phyloP scores from a whole-genome alignment of 257 asterid species.

The Ballota nigra region DNA sequence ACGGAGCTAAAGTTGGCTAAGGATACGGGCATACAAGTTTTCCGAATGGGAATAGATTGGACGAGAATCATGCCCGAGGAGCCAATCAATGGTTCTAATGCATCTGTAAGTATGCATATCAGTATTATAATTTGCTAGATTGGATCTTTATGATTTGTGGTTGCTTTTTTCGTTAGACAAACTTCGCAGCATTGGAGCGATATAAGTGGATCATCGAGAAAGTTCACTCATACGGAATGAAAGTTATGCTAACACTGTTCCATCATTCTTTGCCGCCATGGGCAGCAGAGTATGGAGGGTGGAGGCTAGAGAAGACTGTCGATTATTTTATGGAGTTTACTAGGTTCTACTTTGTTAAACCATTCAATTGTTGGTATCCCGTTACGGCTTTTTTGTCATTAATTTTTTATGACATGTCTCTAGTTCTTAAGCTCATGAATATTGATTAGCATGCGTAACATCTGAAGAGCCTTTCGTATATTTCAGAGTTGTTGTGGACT shows the following conservation, averaged over 20 bases:
- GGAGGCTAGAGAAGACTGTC: constrained; percentile 88
- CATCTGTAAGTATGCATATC: constrained; percentile 47
- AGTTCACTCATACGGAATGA: constrained; percentile 89
- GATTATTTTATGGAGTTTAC: constrained; percentile 87
- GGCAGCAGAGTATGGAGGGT: constrained; percentile 99
- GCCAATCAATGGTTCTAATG: constrained; percentile 58
- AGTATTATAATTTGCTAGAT: background rate
- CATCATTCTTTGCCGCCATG: constrained; percentile 99
- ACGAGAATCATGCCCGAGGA: constrained; percentile 91
- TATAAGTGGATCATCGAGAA: constrained; percentile 83
- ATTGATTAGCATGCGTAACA: background rate
- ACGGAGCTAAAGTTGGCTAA: constrained; percentile 84
- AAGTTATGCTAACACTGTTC: constrained; percentile 91
- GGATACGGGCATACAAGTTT: constrained; percentile 84
- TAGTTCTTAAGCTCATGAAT: background rate
- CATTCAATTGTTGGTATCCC: background rate
- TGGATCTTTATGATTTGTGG: too few relatives aligned
- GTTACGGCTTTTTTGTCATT: background rate
- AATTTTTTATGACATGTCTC: background rate
- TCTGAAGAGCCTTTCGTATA: constrained; percentile 6
- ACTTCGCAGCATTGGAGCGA: constrained; percentile 91
- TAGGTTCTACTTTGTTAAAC: constrained; percentile 45
- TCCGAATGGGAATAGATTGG: constrained; percentile 98
- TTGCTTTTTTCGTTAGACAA: constrained; percentile 46
- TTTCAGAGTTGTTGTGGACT: constrained; percentile 79